Percentiles rank a stretch among this genome's conserved stretches.
phyloP scores from a whole-genome alignment of 2,329 filamentous ascomycete genomes.

The Fusarium austroafricanum region DNA sequence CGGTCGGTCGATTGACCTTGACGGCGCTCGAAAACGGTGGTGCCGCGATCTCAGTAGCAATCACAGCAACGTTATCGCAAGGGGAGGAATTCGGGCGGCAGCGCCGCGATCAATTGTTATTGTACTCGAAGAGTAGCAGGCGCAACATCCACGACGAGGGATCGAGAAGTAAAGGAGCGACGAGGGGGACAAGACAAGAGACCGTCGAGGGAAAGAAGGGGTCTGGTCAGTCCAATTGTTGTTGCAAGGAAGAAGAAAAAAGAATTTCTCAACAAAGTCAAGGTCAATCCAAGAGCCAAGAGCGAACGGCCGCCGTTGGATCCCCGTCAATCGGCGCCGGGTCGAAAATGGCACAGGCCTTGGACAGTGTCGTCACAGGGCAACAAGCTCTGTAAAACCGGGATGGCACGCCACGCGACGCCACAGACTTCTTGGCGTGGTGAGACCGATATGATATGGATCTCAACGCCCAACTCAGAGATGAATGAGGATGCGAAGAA shows the following conservation, averaged over 20 bases:
- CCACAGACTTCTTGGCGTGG: conserved; percentile 38
- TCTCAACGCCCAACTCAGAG: not conserved
- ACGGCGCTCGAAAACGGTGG: conserved; percentile 11
- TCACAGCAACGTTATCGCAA: conserved; percentile 28
- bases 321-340: conserved; percentile 12
- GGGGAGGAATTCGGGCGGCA: conserved; percentile 33
- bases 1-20: conserved; percentile 17
- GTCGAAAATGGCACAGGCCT: conserved; percentile 44
- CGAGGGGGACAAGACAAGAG: conserved; percentile 1
- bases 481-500: not conserved
- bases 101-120: conserved; percentile 40
- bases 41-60: conserved; percentile 32
- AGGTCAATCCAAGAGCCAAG: conserved; percentile 1
- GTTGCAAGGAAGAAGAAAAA: conserved; percentile 13
- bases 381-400: conserved; percentile 25
- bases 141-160: conserved; percentile 11
- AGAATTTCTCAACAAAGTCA: conserved; percentile 27
- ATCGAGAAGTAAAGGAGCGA: conserved; percentile 3
- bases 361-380: conserved; percentile 46
- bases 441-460: not conserved
- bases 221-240: conserved; percentile 4
- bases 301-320: conserved; percentile 14
- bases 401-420: conserved; percentile 39
- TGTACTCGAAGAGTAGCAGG: conserved; percentile 7
- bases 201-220: not conserved